These are phyloP conservation scores for Zygosaccharomyces bisporus DNA, from an alignment of 805 yeast genomes.

Conservation along the genomic window DNA sequence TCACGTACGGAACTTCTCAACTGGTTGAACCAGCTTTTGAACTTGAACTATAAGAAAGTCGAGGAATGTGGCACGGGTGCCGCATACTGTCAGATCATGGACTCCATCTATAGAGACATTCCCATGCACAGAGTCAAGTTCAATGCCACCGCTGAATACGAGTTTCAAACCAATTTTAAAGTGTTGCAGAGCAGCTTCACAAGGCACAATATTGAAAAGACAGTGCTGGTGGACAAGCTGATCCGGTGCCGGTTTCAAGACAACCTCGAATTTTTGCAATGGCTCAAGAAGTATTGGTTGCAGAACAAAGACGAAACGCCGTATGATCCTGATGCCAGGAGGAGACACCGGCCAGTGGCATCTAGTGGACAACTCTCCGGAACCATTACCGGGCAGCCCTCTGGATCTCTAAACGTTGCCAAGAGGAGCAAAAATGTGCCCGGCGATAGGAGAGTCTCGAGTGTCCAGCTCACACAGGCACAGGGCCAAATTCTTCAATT, in stretches of 20 bases:
- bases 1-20: slow-evolving; percentile 77
- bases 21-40: slow-evolving; percentile 78
- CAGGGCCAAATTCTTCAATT: slow-evolving; percentile 37
- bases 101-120: slow-evolving; percentile 75
- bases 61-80: slow-evolving; percentile 97
- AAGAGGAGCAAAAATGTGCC: slow-evolving; percentile 34
- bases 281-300: slow-evolving; percentile 82
- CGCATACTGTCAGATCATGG: slow-evolving; percentile 88
- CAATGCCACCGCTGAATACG: slow-evolving; percentile 67
- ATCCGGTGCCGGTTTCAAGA: slow-evolving; percentile 90
- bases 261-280: slow-evolving; percentile 89
- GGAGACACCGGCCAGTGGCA: slow-evolving; percentile 38
- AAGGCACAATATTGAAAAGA: slow-evolving; percentile 63
- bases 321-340: slow-evolving; percentile 66
- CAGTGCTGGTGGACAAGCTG: slow-evolving; percentile 74
- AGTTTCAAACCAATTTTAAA: slow-evolving; percentile 75
- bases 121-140: slow-evolving; percentile 78
- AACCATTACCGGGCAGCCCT: slow-evolving; percentile 4
- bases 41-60: slow-evolving; percentile 64
- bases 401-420: slow-evolving; percentile 20
- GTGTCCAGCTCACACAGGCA: slow-evolving; percentile 41
- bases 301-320: slow-evolving; percentile 61
- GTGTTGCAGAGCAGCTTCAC: slow-evolving; percentile 77
- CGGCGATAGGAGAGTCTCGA: slow-evolving; percentile 21
- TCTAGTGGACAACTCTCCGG: slow-evolving; percentile 7